Conservation (phyloP, 352 stramenopile species). For the Pythium myriotylum region DNA sequence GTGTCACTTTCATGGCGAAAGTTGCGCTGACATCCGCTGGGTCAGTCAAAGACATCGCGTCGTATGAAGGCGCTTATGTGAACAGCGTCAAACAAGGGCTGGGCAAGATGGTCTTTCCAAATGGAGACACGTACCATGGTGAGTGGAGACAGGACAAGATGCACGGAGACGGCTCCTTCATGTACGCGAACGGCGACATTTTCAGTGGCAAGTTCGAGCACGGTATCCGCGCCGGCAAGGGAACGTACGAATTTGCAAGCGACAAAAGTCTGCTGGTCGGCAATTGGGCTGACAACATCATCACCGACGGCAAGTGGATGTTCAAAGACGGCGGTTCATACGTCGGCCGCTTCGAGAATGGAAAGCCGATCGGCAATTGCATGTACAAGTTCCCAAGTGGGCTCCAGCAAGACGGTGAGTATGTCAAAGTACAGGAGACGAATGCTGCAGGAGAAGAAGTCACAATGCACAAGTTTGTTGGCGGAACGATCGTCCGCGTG, state of each 20-base stretch:
- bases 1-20: neutral
- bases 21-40: neutral
- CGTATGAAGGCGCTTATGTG: constrained; percentile 88
- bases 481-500: constrained; percentile 69
- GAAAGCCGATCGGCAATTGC: constrained; percentile 87
- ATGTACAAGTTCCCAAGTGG: constrained; percentile 88
- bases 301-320: constrained; percentile 91
- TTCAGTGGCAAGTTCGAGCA: constrained; percentile 85
- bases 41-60: constrained; percentile 66
- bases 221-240: constrained; percentile 85
- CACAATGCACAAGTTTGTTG: constrained; percentile 67
- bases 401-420: constrained; percentile 85
- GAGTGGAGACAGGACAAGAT: constrained; percentile 87
- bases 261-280: constrained; percentile 87
- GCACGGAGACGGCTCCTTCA: constrained; percentile 89
- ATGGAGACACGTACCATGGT: constrained; percentile 89
- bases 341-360: constrained; percentile 83
- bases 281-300: constrained; percentile 84
- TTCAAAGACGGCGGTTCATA: constrained; percentile 89
- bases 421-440: constrained; percentile 54
- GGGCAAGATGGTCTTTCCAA: constrained; percentile 92
- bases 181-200: constrained; percentile 92
- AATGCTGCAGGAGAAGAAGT: constrained; percentile 59
- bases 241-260: constrained; percentile 87
- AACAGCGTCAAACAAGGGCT: constrained; percentile 83